phyloP scores from a whole-genome alignment of 2,329 filamentous ascomycete species.

The Fusarium udum region DNA sequence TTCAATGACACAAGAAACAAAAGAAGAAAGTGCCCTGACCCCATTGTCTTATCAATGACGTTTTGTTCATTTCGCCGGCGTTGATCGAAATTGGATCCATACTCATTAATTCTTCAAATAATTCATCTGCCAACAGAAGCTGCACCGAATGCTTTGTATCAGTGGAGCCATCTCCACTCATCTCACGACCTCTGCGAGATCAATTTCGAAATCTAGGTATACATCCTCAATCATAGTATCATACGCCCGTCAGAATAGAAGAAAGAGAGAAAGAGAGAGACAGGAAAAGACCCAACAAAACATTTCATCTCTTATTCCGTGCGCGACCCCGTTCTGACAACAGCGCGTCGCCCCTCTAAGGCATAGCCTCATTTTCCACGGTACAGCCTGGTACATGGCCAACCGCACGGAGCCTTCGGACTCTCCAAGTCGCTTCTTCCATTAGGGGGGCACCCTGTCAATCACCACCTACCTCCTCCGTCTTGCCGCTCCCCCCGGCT shows the following conservation, averaged over 20 bases:
- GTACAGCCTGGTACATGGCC: slow-evolving; percentile 14
- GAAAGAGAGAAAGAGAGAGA: background rate
- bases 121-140: slow-evolving; percentile 3
- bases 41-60: slow-evolving; percentile 25
- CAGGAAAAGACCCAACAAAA: background rate
- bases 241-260: background rate
- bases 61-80: slow-evolving; percentile 32
- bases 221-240: background rate
- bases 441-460: slow-evolving; percentile 33
- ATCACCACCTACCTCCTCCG: slow-evolving; percentile 22
- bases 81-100: slow-evolving; percentile 28
- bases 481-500: slow-evolving; percentile 35
- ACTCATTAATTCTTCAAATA: background rate
- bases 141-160: background rate
- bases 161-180: slow-evolving; percentile 21
- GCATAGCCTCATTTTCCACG: slow-evolving; percentile 28
- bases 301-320: slow-evolving; percentile 15
- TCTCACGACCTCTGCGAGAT: background rate
- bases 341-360: slow-evolving; percentile 15
- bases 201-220: background rate
- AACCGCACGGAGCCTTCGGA: slow-evolving; percentile 32
- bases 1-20: slow-evolving; percentile 4
- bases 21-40: slow-evolving; percentile 25
- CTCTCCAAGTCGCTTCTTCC: slow-evolving; percentile 1
- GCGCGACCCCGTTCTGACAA: slow-evolving; percentile 28